A percentile compares a stretch with the other conserved stretches of the same genome.
These are phyloP conservation scores for Hypoxylon crocopeplum DNA, from an alignment of 495 filamentous ascomycete genomes.

Conservation along the genomic window DNA sequence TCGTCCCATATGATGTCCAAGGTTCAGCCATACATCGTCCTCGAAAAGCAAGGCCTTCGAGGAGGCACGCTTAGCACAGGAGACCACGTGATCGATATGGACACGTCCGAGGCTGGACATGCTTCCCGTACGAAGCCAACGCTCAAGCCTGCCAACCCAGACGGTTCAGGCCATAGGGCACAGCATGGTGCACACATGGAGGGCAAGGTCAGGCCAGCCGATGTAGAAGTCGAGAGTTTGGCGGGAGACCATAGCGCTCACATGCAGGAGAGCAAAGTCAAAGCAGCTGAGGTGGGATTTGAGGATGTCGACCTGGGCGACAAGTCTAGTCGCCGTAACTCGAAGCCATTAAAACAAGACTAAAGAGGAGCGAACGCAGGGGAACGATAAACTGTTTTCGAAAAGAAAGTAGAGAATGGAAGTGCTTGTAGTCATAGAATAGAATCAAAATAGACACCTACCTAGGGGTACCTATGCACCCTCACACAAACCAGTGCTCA, in stretches of 20 bases:
- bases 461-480: background rate
- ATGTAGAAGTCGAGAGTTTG: background rate
- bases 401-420: slow-evolving; percentile 5
- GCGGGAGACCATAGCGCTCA: slow-evolving; percentile 16
- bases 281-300: slow-evolving; percentile 16
- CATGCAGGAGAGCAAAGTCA: slow-evolving; percentile 18
- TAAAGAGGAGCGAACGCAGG: slow-evolving; percentile 1
- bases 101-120: slow-evolving; percentile 11
- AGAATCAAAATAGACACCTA: slow-evolving; percentile 25
- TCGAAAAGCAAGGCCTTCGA: slow-evolving; percentile 4
- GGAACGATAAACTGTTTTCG: no score
- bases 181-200: slow-evolving; percentile 21
- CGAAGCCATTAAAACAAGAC: slow-evolving; percentile 24
- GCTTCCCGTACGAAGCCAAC: slow-evolving; percentile 12
- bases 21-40: slow-evolving; percentile 17
- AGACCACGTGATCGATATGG: slow-evolving; percentile 33
- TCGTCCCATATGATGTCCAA: slow-evolving; percentile 36
- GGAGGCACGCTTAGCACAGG: slow-evolving; percentile 3
- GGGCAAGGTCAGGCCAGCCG: slow-evolving; percentile 16
- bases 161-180: slow-evolving; percentile 6
- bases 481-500: background rate
- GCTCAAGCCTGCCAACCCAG: slow-evolving; percentile 10
- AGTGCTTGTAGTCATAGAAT: slow-evolving; percentile 25
- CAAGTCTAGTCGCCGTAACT: slow-evolving; percentile 16
- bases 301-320: slow-evolving; percentile 30